These are phyloP conservation scores for Cyclotella distinguenda DNA, from an alignment of 108 stramenopile species.

Conservation along the genomic window DNA sequence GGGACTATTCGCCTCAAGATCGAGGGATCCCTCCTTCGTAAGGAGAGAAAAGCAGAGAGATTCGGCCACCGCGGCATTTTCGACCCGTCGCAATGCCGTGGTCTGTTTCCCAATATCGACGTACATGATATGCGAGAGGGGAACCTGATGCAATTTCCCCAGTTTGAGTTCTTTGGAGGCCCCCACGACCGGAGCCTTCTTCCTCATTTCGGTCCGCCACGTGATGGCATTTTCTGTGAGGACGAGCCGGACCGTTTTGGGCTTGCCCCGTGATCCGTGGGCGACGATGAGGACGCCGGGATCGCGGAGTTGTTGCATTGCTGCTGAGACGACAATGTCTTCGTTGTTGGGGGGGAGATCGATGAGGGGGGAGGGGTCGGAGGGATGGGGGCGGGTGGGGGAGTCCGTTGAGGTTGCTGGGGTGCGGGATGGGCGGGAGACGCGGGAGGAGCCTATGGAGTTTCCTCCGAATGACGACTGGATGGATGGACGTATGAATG, in stretches of 20 bases:
- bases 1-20: slow-evolving; percentile 77
- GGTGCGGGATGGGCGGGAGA: background rate
- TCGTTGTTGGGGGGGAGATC: slow-evolving; percentile 1
- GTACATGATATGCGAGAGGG: slow-evolving; percentile 84
- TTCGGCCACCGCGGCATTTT: slow-evolving; percentile 75
- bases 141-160: slow-evolving; percentile 85
- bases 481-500: too few species aligned
- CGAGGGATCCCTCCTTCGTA: slow-evolving; percentile 85
- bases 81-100: slow-evolving; percentile 79
- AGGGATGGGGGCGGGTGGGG: background rate
- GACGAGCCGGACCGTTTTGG: slow-evolving; percentile 79
- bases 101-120: slow-evolving; percentile 89
- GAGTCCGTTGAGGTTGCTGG: background rate
- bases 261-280: slow-evolving; percentile 80
- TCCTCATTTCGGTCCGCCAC: slow-evolving; percentile 83
- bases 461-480: slow-evolving; percentile 6
- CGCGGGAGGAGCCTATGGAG: slow-evolving; percentile 5
- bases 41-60: slow-evolving; percentile 77
- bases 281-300: slow-evolving; percentile 74
- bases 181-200: slow-evolving; percentile 50
- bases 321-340: slow-evolving; percentile 26
- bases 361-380: background rate
- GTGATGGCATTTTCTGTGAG: slow-evolving; percentile 79
- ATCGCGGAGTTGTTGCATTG: slow-evolving; percentile 77
- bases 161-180: slow-evolving; percentile 50